These are phyloP conservation scores for Ramaria rubella DNA, from an alignment of 768 basidiomycete species.

Conservation along the genomic window DNA sequence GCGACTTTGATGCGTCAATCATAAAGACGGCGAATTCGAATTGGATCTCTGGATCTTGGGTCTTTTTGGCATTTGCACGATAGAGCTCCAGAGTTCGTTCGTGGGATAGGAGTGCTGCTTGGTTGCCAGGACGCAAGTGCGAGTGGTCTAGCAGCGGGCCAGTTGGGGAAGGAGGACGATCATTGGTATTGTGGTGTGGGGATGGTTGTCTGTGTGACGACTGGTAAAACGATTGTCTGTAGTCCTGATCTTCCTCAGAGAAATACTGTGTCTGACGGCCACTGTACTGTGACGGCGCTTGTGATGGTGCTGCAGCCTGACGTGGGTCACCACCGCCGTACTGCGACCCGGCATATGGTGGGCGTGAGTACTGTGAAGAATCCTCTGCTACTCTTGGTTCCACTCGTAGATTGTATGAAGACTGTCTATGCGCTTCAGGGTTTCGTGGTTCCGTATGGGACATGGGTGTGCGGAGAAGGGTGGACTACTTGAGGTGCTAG, in stretches of 20 bases:
- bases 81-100: constrained; percentile 96
- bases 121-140: constrained; percentile 86
- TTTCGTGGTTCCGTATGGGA: too few species aligned
- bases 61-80: constrained; percentile 96
- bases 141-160: constrained; percentile 82
- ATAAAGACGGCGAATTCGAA: constrained; percentile 99
- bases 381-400: too few species aligned
- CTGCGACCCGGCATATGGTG: background rate
- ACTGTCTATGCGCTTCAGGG: too few species aligned
- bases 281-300: background rate
- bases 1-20: constrained; percentile 92
- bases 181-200: background rate
- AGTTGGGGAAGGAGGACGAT: constrained; percentile 31
- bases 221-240: constrained; percentile 5
- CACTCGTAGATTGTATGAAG: too few species aligned
- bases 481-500: too few species aligned
- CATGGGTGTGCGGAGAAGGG: too few species aligned
- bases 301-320: background rate
- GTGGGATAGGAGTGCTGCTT: constrained; percentile 89
- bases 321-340: background rate
- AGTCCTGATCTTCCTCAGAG: constrained; percentile 5
- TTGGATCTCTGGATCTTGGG: constrained; percentile 93
- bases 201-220: background rate
- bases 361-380: background rate
- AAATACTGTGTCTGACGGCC: constrained; percentile 3